Evolutionary conservation across 2,329 filamentous ascomycete genomes (phyloP).

Genomic region (Moelleriella libera): DNA sequence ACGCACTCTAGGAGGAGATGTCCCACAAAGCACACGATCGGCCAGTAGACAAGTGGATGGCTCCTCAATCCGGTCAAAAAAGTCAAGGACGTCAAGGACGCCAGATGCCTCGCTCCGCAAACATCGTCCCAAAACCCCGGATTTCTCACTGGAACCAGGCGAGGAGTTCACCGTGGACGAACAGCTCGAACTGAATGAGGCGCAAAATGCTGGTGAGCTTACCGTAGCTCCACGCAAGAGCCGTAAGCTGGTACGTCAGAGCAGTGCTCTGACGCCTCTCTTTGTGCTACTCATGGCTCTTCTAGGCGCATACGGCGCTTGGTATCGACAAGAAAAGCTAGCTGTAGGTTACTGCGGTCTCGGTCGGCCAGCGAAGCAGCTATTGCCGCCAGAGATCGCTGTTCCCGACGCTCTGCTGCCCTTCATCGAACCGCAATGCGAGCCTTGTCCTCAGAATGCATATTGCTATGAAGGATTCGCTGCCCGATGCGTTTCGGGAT

Average conservation of each 20-base stretch:
- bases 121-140: conserved; percentile 17
- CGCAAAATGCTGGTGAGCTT: conserved; percentile 38
- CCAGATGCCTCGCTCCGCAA: conserved; percentile 40
- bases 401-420: conserved; percentile 61
- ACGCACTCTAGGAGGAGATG: conserved; percentile 29
- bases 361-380: conserved; percentile 44
- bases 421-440: conserved; percentile 66
- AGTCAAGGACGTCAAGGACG: conserved; percentile 27
- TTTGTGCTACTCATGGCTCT: conserved; percentile 58
- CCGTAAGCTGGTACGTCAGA: conserved; percentile 20
- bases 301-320: conserved; percentile 57
- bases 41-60: conserved; percentile 30
- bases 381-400: conserved; percentile 32
- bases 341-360: conserved; percentile 90
- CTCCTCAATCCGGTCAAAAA: conserved; percentile 8
- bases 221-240: conserved; percentile 28
- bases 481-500: conserved; percentile 73
- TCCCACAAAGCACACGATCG: conserved; percentile 25
- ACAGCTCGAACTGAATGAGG: conserved; percentile 64
- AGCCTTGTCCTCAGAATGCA: conserved; percentile 80
- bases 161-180: conserved; percentile 94
- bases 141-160: conserved; percentile 44
- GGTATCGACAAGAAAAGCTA: conserved; percentile 93
- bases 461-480: conserved; percentile 71
- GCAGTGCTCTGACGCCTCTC: conserved; percentile 48